Base-by-base conservation (phyloP, 208 protist genomes). In the Acanthamoeba culbertsoni region DNA sequence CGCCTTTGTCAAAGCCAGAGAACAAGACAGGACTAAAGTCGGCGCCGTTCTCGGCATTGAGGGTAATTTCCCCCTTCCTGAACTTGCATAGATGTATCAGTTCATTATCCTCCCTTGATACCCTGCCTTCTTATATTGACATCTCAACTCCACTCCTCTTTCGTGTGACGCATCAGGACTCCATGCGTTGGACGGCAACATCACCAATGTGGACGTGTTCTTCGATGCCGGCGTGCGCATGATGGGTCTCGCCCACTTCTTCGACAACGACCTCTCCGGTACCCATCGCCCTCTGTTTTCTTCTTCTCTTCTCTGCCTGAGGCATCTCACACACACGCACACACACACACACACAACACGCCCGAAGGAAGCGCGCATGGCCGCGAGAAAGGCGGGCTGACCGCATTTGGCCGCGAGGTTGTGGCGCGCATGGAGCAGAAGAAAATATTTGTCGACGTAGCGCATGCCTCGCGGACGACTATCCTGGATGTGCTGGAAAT, bases 241-340 rank as follows among this genome's bases (percentile, higher is more conserved):
- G 90, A 84, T 93, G 59, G 90, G 90, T 7, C 51, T 93, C 16
- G 51, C 90, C 48, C 90, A 93, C 75, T 93, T 93, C 45, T 93
- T 93, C n/a, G 90, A 93, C 55, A 93, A 93, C 75, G 75, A 93
- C 35, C 75, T 93, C 37, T 4, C 73, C 20, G 73, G 73, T 84
- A 55, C 43, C n/a, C 6, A 48, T 2, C 68, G 2, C 68, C 0
- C 2, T 10, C 18, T 43, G n/a, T 37, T 16, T 68, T 68, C 20
- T 68, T 10, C 12, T 42, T 7, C 23, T 68, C 62, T 28, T 23
- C 55, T 8, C 8, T n/a, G 20, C 8, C n/a, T n/a, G n/a, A n/a
- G n/a, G n/a, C n/a, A n/a, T n/a, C n/a, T n/a, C n/a, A n/a, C n/a
- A n/a, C n/a, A n/a, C n/a, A n/a, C n/a, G n/a, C n/a, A n/a, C n/a